Percentiles rank a stretch among this genome's conserved stretches.
These are phyloP conservation scores for Abrus precatorius DNA, from an alignment of 306 rosid genomes.

Conservation along the genomic window DNA sequence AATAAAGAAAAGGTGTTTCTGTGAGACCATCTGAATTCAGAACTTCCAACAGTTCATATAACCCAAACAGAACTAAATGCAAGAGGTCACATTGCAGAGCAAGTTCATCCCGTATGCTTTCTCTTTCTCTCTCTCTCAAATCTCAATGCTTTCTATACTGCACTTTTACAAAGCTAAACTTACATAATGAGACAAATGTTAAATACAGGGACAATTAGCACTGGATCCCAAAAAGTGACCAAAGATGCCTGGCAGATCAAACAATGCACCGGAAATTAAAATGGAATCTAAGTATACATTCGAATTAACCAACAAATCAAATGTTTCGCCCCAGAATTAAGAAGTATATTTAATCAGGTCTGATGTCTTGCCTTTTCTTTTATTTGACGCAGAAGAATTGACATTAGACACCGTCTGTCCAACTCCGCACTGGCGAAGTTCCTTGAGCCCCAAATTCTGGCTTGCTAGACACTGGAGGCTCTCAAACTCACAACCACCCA, in stretches of 20 bases:
- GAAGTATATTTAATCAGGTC: background rate
- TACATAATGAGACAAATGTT: background rate
- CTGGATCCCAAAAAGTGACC: conserved; percentile 20
- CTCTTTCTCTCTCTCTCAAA: background rate
- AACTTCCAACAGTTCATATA: background rate
- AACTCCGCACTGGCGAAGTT: conserved; percentile 66
- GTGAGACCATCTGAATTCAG: conserved; percentile 8
- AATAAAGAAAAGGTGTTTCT: background rate
- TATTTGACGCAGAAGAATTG: conserved; percentile 58
- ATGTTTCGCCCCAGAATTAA: background rate
- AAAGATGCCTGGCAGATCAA: conserved; percentile 27
- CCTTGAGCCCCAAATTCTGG: conserved; percentile 71
- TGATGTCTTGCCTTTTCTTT: conserved; percentile 66
- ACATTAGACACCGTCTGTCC: conserved; percentile 58
- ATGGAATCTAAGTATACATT: background rate
- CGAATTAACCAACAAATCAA: conserved; percentile 12
- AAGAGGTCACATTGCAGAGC: conserved; percentile 8
- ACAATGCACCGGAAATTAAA: conserved; percentile 29
- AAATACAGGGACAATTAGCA: conserved; percentile 11
- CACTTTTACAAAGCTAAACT: background rate
- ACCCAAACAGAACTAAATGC: conserved; percentile 1
- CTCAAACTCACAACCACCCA: conserved; percentile 85
- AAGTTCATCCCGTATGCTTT: conserved; percentile 15
- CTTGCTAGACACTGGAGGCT: conserved; percentile 73
- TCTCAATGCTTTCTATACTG: background rate